Conservation (phyloP, 2,329 filamentous ascomycete species). For the Setomelanomma holmii region DNA sequence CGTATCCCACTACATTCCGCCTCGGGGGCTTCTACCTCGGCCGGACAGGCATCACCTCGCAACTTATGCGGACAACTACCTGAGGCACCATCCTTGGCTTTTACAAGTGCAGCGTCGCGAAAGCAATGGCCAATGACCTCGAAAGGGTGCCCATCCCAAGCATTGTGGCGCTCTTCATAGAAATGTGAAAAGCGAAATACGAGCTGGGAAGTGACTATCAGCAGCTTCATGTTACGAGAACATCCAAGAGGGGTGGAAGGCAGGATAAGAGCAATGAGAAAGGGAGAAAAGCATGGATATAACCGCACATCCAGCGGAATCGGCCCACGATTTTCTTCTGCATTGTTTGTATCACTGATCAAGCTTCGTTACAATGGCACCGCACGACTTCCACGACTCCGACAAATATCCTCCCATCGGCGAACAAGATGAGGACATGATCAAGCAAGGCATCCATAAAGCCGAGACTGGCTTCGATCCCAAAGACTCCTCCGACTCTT, state of each 20-base stretch:
- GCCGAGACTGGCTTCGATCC: conserved; percentile 1
- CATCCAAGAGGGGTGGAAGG: not conserved
- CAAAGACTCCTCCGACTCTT: conserved; percentile 1
- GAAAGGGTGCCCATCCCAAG: not conserved
- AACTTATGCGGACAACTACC: too few species aligned
- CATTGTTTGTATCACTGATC: too few species aligned
- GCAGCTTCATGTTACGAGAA: not conserved
- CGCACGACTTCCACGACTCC: not conserved
- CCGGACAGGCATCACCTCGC: too few species aligned
- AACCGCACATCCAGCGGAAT: too few species aligned
- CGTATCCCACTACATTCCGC: too few species aligned
- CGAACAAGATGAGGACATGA: conserved; percentile 2
- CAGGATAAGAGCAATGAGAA: too few species aligned
- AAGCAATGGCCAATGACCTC: not conserved
- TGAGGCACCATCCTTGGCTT: not conserved
- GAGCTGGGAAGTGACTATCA: not conserved
- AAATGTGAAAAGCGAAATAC: conserved; percentile 5
- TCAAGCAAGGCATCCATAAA: conserved; percentile 3
- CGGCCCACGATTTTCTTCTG: too few species aligned
- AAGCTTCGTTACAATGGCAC: conserved; percentile 5
- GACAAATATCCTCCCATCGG: conserved; percentile 2
- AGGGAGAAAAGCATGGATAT: too few species aligned
- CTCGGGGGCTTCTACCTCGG: too few species aligned
- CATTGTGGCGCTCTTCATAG: not conserved
- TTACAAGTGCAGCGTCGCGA: not conserved